phyloP scores from a whole-genome alignment of 2,329 filamentous ascomycete species.

The Salinomyces thailandicus region DNA sequence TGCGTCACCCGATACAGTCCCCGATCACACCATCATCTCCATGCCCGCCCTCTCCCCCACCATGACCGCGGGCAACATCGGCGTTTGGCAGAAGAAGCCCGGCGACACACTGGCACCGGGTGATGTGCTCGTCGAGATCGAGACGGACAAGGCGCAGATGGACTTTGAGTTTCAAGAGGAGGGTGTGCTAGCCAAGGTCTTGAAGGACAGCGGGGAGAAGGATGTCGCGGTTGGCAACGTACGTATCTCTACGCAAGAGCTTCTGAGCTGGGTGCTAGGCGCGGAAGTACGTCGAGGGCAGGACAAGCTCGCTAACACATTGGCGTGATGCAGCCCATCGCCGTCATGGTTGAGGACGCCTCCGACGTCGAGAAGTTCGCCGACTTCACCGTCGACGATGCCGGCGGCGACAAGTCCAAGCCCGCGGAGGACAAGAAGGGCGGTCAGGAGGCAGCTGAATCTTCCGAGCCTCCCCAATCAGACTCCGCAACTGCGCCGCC shows the following conservation, averaged over 20 bases:
- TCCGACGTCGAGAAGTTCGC: constrained; percentile 81
- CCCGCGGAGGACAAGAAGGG: constrained; percentile 53
- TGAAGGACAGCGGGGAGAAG: constrained; percentile 88
- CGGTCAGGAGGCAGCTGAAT: constrained; percentile 48
- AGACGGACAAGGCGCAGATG: constrained; percentile 99
- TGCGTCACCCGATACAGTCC: constrained; percentile 57
- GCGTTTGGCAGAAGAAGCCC: constrained; percentile 93
- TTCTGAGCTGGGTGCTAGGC: not conserved
- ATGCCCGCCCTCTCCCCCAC: constrained; percentile 98
- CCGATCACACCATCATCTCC: constrained; percentile 86
- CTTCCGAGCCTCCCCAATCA: constrained; percentile 49
- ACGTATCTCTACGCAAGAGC: too few species aligned
- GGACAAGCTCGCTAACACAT: not conserved
- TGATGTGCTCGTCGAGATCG: constrained; percentile 73
- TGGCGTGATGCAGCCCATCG: constrained; percentile 64
- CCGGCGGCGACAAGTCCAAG: constrained; percentile 67
- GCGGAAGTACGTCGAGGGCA: not conserved
- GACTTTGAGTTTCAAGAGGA: constrained; percentile 99
- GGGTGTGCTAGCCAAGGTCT: constrained; percentile 84
- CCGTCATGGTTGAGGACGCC: constrained; percentile 85
- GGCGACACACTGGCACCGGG: constrained; percentile 80
- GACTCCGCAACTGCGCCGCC: constrained; percentile 49
- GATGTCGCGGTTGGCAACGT: constrained; percentile 91
- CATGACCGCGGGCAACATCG: constrained; percentile 95
- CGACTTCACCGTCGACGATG: constrained; percentile 77